A percentile compares a stretch with the other conserved stretches of the same genome.
Conservation (phyloP, 257 asterid species). For the Nicotiana benthamiana region DNA sequence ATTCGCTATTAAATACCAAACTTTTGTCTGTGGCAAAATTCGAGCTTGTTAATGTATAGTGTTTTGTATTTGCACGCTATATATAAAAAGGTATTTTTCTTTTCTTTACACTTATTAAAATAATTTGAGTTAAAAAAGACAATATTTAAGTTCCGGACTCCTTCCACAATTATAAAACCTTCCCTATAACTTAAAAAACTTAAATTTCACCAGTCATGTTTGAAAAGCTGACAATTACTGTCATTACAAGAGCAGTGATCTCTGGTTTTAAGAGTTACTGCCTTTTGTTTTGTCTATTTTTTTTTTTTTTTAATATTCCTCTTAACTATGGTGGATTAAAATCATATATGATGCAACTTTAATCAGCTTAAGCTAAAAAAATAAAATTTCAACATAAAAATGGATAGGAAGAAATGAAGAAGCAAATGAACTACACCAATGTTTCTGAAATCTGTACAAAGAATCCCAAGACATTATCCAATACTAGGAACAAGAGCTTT, state of each 20-base stretch:
- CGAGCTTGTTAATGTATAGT: no score
- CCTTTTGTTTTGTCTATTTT: not conserved
- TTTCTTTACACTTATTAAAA: no score
- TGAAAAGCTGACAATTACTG: no score
- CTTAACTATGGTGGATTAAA: not conserved
- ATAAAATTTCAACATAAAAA: not conserved
- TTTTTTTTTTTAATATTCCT: no score
- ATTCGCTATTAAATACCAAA: not conserved
- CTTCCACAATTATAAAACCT: no score
- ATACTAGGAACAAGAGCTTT: slow-evolving; percentile 18
- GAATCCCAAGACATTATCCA: slow-evolving; percentile 22
- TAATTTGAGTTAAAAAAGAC: no score
- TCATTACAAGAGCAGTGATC: not conserved
- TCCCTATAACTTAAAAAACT: no score
- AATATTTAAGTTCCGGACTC: no score
- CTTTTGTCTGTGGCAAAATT: not conserved
- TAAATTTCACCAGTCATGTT: no score
- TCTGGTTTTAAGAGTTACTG: not conserved
- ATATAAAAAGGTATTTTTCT: no score
- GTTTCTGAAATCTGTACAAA: slow-evolving; percentile 56
- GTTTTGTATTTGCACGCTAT: no score
- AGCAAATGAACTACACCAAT: slow-evolving; percentile 13
- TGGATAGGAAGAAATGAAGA: slow-evolving; percentile 5
- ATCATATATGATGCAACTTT: not conserved
- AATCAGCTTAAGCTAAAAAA: not conserved